Conservation (phyloP, 2,329 filamentous ascomycete species). For the Rachicladosporium sp. region DNA sequence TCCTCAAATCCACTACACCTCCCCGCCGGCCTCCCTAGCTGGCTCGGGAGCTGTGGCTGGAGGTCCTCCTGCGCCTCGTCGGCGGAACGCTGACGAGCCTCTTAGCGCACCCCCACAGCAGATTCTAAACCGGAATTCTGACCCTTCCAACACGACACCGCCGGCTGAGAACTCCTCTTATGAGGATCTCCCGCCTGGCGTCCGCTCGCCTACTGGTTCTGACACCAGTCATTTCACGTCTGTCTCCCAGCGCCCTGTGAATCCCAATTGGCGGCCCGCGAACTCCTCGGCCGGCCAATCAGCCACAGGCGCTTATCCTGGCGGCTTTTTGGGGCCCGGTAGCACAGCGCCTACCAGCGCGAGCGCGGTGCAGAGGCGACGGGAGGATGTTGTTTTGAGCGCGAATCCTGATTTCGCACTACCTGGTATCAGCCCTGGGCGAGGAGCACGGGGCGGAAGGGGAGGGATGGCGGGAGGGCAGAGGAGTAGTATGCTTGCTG, state of each 20-base stretch:
- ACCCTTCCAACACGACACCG: slow-evolving; percentile 9
- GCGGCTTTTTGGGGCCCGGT: slow-evolving; percentile 17
- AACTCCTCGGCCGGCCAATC: slow-evolving; percentile 7
- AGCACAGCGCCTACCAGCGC: background rate
- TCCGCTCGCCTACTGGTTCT: slow-evolving; percentile 58
- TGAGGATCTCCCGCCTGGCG: slow-evolving; percentile 51
- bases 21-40: slow-evolving; percentile 1
- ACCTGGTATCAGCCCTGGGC: slow-evolving; percentile 31
- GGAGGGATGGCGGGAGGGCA: slow-evolving; percentile 17
- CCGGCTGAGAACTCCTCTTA: slow-evolving; percentile 32
- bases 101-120: no score
- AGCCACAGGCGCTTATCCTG: slow-evolving; percentile 9
- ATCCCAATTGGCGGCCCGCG: slow-evolving; percentile 70
- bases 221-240: slow-evolving; percentile 81
- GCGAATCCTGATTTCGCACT: slow-evolving; percentile 80
- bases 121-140: slow-evolving; percentile 2
- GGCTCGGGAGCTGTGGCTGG: no score
- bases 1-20: background rate
- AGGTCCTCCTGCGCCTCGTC: no score
- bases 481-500: slow-evolving; percentile 11
- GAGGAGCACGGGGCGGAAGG: slow-evolving; percentile 22
- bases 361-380: slow-evolving; percentile 29
- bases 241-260: slow-evolving; percentile 75
- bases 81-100: background rate
- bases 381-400: slow-evolving; percentile 61